Evolutionary conservation across 352 stramenopile genomes (phyloP).

Genomic region (Aphanomyces cochlioides): DNA sequence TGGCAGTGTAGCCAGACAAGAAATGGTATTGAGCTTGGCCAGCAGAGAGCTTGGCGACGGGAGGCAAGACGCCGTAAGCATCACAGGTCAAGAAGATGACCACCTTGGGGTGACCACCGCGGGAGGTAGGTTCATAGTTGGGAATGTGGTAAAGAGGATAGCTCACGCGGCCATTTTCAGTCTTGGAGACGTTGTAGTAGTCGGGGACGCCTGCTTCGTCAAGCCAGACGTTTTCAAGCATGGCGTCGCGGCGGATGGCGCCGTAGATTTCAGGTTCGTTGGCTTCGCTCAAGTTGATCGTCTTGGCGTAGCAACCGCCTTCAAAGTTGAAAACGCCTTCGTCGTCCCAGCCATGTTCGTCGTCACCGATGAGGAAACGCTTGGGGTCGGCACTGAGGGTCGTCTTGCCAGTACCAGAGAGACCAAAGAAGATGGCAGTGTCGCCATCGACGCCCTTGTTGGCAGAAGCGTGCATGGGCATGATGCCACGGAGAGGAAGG

Average conservation of each 20-base stretch:
- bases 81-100: constrained; percentile 97
- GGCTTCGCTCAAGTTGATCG: constrained; percentile 89
- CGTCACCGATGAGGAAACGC: constrained; percentile 92
- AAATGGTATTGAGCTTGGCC: constrained; percentile 97
- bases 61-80: constrained; percentile 94
- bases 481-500: constrained; percentile 53
- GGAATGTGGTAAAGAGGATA: constrained; percentile 60
- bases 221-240: constrained; percentile 59
- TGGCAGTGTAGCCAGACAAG: constrained; percentile 53
- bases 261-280: constrained; percentile 95
- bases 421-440: constrained; percentile 52
- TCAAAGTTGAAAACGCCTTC: constrained; percentile 97
- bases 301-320: constrained; percentile 97
- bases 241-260: constrained; percentile 44
- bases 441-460: constrained; percentile 51
- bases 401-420: constrained; percentile 90
- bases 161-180: constrained; percentile 52
- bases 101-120: constrained; percentile 62
- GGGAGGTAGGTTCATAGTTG: constrained; percentile 45
- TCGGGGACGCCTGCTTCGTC: constrained; percentile 44
- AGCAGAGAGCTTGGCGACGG: constrained; percentile 88
- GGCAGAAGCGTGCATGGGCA: constrained; percentile 59
- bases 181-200: constrained; percentile 60
- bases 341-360: constrained; percentile 67
- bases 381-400: constrained; percentile 84